Percentiles rank a stretch among this genome's conserved stretches.
Evolutionary conservation across 371 early-diverging fungal species (phyloP).

Genomic region (Funneliformis caledonium): DNA sequence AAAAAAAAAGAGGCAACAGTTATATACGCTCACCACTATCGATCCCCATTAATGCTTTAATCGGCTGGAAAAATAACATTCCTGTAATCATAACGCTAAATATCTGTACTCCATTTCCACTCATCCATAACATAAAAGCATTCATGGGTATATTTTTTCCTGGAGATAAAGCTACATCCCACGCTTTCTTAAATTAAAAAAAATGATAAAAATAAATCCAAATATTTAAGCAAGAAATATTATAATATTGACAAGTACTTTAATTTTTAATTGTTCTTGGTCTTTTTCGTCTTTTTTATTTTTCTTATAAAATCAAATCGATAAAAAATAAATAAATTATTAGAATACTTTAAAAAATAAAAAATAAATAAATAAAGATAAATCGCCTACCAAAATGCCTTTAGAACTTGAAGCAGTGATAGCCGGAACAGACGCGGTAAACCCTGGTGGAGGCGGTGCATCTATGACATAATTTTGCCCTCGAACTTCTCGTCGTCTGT

Average conservation of each 20-base stretch:
- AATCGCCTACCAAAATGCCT: constrained; percentile 7
- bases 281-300: constrained; percentile 42
- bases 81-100: constrained; percentile 94
- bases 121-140: constrained; percentile 98
- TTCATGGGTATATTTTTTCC: constrained; percentile 96
- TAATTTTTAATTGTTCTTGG: constrained; percentile 49
- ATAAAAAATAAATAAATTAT: background rate
- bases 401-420: constrained; percentile 3
- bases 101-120: constrained; percentile 93
- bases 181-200: constrained; percentile 76
- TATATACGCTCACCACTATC: constrained; percentile 60
- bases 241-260: constrained; percentile 39
- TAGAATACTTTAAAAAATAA: background rate
- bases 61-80: constrained; percentile 92
- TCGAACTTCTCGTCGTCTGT: constrained; percentile 10
- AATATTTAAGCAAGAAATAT: background rate
- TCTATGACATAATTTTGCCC: constrained; percentile 16
- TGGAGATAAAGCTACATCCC: constrained; percentile 93
- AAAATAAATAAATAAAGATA: background rate
- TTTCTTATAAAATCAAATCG: constrained; percentile 8
- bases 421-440: background rate
- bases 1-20: background rate
- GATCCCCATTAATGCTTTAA: constrained; percentile 76
- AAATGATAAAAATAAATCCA: background rate
- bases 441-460: constrained; percentile 37